Conservation (phyloP, 257 asterid species). For the Lycium barbarum region DNA sequence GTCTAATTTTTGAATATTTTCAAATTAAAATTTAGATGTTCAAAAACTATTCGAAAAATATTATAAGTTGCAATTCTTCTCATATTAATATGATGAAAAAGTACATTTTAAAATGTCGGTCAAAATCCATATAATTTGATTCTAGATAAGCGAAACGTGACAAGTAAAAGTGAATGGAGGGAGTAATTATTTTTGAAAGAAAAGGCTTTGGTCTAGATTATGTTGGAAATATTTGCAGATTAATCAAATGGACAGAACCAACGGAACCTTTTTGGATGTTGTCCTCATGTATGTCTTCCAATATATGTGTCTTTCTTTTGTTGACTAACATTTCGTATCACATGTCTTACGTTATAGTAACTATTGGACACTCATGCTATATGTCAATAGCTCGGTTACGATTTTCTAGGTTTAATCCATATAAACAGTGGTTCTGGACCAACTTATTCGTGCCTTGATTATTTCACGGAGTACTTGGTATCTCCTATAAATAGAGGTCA, state of each 20-base stretch:
- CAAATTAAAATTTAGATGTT: no score
- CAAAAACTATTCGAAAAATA: no score
- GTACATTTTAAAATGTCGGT: no score
- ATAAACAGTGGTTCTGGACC: not conserved
- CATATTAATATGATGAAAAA: no score
- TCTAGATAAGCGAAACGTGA: no score
- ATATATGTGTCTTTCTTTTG: not conserved
- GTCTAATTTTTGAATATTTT: no score
- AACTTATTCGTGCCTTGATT: not conserved
- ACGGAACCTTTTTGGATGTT: not conserved
- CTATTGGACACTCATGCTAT: not conserved
- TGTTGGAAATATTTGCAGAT: not conserved
- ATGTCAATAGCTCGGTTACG: not conserved
- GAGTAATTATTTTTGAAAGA: no score
- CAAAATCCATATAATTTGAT: no score
- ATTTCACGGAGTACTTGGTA: not conserved
- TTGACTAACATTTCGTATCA: not conserved
- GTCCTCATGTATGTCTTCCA: not conserved
- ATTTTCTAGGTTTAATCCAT: not conserved
- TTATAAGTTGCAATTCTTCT: no score
- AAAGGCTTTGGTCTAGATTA: not conserved
- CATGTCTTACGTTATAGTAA: not conserved
- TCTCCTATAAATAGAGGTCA: not conserved
- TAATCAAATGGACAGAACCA: not conserved
- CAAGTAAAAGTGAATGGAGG: no score